Conservation (phyloP, 257 asterid species). For the Fraxinus quadrangulata region DNA sequence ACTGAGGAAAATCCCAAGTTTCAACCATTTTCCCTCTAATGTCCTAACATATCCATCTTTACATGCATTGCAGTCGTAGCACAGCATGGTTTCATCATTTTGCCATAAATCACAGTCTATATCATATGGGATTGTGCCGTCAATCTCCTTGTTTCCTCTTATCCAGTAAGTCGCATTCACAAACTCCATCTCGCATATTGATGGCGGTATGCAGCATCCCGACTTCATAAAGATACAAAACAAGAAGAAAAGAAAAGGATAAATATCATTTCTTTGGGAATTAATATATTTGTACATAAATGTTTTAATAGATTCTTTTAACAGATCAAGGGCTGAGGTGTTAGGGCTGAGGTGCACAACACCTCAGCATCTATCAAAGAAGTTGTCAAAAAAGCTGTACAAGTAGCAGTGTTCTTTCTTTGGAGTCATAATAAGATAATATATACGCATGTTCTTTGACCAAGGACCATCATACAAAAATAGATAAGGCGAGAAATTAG, state of each 20-base stretch:
- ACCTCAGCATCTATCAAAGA: too few species aligned
- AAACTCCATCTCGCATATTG: conserved; percentile 39
- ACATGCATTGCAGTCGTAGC: conserved; percentile 46
- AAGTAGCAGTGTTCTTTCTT: not conserved
- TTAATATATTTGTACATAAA: too few species aligned
- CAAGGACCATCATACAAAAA: too few species aligned
- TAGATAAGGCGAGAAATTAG: not conserved
- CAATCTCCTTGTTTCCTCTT: not conserved
- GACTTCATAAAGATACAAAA: conserved; percentile 18
- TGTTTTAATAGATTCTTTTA: too few species aligned
- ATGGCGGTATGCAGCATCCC: conserved; percentile 48
- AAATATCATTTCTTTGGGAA: not conserved
- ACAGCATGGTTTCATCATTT: conserved; percentile 35
- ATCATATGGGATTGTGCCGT: conserved; percentile 9
- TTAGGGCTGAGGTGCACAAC: too few species aligned
- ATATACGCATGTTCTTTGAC: too few species aligned
- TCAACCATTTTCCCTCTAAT: conserved; percentile 39
- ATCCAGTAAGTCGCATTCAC: conserved; percentile 44
- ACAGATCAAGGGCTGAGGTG: too few species aligned
- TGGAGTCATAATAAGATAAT: too few species aligned
- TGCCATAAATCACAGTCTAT: conserved; percentile 41
- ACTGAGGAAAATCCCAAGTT: conserved; percentile 36
- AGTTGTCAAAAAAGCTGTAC: too few species aligned
- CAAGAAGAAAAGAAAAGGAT: not conserved
- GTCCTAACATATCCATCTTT: conserved; percentile 35